Conservation (phyloP, 2,329 filamentous ascomycete genomes). For the Magnaporthiopsis rhizophila region DNA sequence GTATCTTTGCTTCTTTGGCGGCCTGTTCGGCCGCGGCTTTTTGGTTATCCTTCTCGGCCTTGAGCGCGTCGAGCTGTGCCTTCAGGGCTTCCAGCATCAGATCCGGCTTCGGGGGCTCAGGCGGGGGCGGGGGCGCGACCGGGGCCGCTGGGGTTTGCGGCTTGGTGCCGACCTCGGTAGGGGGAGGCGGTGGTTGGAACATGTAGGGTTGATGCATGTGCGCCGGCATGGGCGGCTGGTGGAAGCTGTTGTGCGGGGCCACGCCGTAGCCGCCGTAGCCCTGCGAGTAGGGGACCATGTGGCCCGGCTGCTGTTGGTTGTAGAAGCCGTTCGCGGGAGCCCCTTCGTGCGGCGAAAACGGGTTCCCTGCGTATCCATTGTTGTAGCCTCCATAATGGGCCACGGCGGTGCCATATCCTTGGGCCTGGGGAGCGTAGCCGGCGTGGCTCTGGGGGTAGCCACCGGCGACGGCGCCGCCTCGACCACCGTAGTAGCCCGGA, state of each 20-base stretch:
- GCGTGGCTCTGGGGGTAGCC: conserved; percentile 40
- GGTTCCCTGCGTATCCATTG: conserved; percentile 29
- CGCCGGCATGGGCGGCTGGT: conserved; percentile 15
- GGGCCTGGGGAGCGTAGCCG: conserved; percentile 28
- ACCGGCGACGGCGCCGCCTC: conserved; percentile 11
- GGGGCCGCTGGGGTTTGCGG: conserved; percentile 31
- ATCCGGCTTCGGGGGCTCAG: not conserved
- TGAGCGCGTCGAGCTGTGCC: not conserved
- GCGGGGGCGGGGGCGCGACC: conserved; percentile 27
- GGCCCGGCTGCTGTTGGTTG: conserved; percentile 32
- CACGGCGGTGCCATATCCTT: conserved; percentile 23
- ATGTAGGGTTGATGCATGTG: conserved; percentile 30
- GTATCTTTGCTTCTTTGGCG: not conserved
- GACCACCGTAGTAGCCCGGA: conserved; percentile 21
- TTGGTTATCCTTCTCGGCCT: not conserved
- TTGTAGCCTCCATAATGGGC: conserved; percentile 34
- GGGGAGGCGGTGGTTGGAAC: conserved; percentile 34
- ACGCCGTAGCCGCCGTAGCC: conserved; percentile 22
- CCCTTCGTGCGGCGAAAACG: conserved; percentile 32
- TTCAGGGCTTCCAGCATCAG: not conserved
- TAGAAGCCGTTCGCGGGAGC: conserved; percentile 33
- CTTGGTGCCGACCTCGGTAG: conserved; percentile 30
- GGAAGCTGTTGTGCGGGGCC: not conserved
- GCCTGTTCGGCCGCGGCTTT: not conserved
- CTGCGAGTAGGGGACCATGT: conserved; percentile 42